Conservation (phyloP, 176 grass and related monocot species). For the Oryza meridionalis region DNA sequence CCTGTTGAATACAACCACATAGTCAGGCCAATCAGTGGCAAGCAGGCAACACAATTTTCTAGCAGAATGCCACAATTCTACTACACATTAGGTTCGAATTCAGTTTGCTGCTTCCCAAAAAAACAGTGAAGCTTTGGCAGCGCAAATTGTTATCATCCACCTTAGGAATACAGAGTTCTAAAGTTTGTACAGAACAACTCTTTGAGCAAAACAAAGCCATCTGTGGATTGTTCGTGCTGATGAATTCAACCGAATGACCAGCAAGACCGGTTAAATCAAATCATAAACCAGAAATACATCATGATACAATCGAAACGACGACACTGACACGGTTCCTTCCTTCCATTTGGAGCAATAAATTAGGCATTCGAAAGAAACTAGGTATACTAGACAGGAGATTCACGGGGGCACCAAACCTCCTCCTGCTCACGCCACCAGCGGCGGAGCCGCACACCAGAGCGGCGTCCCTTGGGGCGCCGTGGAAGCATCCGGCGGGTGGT, state of each 20-base stretch:
- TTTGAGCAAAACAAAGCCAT: not conserved
- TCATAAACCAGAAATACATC: not conserved
- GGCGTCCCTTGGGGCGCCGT: not conserved
- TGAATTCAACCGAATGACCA: not conserved
- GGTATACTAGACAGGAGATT: not conserved
- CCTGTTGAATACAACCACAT: conserved; percentile 11
- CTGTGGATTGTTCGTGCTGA: not conserved
- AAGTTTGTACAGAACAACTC: not conserved
- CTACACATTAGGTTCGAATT: not conserved
- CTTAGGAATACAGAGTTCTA: not conserved
- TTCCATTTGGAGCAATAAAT: not conserved
- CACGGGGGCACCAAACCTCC: conserved; percentile 19
- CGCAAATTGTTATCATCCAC: not conserved
- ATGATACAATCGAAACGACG: not conserved
- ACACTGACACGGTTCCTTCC: not conserved
- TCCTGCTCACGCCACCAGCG: not conserved
- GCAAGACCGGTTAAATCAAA: not conserved
- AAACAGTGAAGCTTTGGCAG: not conserved
- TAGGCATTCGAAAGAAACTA: not conserved
- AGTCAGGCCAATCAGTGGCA: not conserved
- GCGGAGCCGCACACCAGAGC: not conserved
- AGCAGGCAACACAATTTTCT: not conserved
- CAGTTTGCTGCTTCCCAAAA: not conserved
- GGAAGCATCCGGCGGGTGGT: not conserved
- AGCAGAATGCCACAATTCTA: not conserved